These are phyloP conservation scores for Candida methanosorbosa DNA, from an alignment of 805 yeast species.

Conservation along the genomic window DNA sequence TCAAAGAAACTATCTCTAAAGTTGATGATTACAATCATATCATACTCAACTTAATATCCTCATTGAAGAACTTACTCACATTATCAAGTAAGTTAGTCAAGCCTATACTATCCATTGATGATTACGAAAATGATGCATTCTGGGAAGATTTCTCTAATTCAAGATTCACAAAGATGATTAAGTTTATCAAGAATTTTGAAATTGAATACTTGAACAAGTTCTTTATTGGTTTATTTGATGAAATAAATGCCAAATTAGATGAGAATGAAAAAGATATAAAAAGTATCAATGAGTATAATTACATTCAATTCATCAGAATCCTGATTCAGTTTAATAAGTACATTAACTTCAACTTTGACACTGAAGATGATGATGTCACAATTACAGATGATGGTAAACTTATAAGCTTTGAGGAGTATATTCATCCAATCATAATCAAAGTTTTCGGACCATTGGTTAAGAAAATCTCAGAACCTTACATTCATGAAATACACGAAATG, in stretches of 20 bases:
- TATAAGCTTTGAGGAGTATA: not conserved
- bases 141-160: conserved; percentile 12
- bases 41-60: conserved; percentile 6
- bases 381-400: not conserved
- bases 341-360: not conserved
- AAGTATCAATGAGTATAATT: not conserved
- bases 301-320: conserved; percentile 3
- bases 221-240: not conserved
- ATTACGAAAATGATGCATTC: conserved; percentile 22
- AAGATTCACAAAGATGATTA: not conserved
- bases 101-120: conserved; percentile 28
- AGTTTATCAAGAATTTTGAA: not conserved
- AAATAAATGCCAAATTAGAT: not conserved
- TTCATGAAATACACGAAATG: no score
- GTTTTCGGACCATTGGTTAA: not conserved
- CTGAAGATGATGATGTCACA: not conserved
- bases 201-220: not conserved
- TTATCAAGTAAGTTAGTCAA: conserved; percentile 13
- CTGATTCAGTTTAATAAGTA: conserved; percentile 2
- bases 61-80: conserved; percentile 13
- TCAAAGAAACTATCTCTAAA: conserved; percentile 8
- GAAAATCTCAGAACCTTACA: not conserved
- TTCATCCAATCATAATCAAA: not conserved
- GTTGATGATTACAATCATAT: conserved; percentile 11
- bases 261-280: not conserved